Percentiles rank a stretch among this genome's conserved stretches.
phyloP scores from a whole-genome alignment of 2,329 filamentous ascomycete genomes.

The Cordyceps militaris region DNA sequence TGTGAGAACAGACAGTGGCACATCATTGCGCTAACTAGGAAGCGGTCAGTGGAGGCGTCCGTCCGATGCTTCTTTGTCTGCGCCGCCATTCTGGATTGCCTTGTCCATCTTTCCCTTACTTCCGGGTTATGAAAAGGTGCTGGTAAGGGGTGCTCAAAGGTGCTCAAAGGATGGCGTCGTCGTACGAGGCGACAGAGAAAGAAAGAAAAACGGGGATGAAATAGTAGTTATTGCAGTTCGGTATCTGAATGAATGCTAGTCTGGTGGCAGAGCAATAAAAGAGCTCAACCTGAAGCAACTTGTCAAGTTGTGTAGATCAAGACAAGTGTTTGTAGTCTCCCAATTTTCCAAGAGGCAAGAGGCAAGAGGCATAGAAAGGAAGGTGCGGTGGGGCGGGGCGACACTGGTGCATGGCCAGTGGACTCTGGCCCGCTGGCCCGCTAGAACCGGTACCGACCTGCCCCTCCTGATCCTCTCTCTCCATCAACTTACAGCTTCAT shows the following conservation, averaged over 20 bases:
- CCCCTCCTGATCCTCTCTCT: background rate
- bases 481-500: constrained; percentile 4
- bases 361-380: background rate
- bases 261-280: background rate
- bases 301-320: background rate
- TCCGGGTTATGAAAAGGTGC: background rate
- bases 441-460: constrained; percentile 3
- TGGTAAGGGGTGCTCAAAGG: background rate
- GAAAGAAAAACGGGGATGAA: background rate
- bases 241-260: constrained; percentile 10
- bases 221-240: background rate
- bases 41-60: background rate
- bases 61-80: background rate
- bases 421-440: constrained; percentile 2
- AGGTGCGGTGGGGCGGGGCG: background rate
- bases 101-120: background rate
- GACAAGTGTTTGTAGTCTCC: background rate
- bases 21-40: background rate
- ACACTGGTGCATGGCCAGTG: background rate
- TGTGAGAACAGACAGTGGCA: constrained; percentile 3
- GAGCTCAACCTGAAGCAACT: background rate
- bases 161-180: background rate
- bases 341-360: background rate
- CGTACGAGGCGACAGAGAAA: background rate
- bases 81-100: background rate